Percentiles rank a stretch among this genome's conserved stretches.
phyloP scores from a whole-genome alignment of 2,329 filamentous ascomycete genomes.

The Alternaria gaisen region DNA sequence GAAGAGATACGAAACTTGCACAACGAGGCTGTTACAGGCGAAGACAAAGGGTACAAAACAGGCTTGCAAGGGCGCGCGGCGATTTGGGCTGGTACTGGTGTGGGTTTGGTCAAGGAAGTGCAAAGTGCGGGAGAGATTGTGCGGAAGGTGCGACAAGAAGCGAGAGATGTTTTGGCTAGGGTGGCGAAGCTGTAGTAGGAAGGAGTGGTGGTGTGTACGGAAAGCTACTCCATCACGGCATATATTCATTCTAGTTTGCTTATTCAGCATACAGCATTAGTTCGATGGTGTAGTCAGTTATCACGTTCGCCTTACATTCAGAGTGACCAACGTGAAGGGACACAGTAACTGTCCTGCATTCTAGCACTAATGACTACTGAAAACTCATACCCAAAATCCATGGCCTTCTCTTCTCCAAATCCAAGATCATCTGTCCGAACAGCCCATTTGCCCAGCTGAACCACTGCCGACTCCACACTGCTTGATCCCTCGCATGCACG shows the following conservation, averaged over 20 bases:
- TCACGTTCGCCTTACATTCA: conserved; percentile 38
- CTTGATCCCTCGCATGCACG: conserved; percentile 52
- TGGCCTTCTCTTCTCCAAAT: conserved; percentile 55
- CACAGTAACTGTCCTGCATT: not conserved
- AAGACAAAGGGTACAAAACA: conserved; percentile 61
- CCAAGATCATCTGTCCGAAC: conserved; percentile 58
- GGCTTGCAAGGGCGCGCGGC: conserved; percentile 62
- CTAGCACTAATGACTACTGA: conserved; percentile 16
- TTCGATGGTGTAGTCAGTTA: conserved; percentile 40
- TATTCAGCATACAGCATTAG: conserved; percentile 4
- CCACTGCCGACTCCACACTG: conserved; percentile 59
- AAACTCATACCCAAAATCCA: conserved; percentile 51
- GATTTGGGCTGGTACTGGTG: conserved; percentile 67
- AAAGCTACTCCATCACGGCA: not conserved
- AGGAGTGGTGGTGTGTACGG: not conserved
- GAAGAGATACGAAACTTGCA: conserved; percentile 55
- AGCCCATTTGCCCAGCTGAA: conserved; percentile 63
- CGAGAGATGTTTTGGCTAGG: conserved; percentile 43
- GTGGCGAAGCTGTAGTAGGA: conserved; percentile 5
- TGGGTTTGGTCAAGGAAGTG: conserved; percentile 64
- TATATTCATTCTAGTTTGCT: not conserved
- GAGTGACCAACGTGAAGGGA: conserved; percentile 28
- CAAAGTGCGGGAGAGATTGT: conserved; percentile 63
- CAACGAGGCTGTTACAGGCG: conserved; percentile 58
- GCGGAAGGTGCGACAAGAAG: conserved; percentile 51